These are phyloP conservation scores for Penicillium sp. DNA, from an alignment of 2,329 filamentous ascomycete genomes.

Conservation along the genomic window DNA sequence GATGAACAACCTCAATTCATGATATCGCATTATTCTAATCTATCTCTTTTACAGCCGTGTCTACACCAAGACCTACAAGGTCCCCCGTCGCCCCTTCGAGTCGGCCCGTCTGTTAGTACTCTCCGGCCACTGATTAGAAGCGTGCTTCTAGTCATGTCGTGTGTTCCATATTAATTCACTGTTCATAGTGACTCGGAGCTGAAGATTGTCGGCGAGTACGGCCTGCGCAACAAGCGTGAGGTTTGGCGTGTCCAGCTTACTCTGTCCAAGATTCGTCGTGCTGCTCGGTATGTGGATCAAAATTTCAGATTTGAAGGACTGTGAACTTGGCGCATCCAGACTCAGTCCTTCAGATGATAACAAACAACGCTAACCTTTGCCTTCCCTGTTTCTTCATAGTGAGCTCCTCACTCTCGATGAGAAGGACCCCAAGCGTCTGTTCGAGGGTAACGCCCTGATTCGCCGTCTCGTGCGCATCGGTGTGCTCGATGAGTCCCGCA, in stretches of 20 bases:
- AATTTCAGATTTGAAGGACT: slow-evolving; percentile 7
- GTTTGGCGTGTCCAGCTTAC: slow-evolving; percentile 99
- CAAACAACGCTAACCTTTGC: slow-evolving; percentile 4
- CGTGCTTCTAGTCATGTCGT: slow-evolving; percentile 97
- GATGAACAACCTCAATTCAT: slow-evolving; percentile 31
- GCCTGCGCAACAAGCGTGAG: slow-evolving; percentile 99
- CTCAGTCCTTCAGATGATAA: background rate
- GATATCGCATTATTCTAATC: slow-evolving; percentile 48
- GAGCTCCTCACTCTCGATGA: slow-evolving; percentile 99
- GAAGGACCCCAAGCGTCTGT: slow-evolving; percentile 99
- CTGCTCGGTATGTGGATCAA: slow-evolving; percentile 79
- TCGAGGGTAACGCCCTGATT: slow-evolving; percentile 99
- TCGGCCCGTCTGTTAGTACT: slow-evolving; percentile 98
- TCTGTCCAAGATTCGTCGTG: slow-evolving; percentile 99
- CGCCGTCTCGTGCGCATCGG: slow-evolving; percentile 99
- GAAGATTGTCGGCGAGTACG: slow-evolving; percentile 99
- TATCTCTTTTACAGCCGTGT: slow-evolving; percentile 58
- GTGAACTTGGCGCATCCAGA: background rate
- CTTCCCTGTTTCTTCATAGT: slow-evolving; percentile 59
- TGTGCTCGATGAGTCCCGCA: slow-evolving; percentile 99
- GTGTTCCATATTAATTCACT: slow-evolving; percentile 75
- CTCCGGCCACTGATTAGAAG: slow-evolving; percentile 95
- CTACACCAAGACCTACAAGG: slow-evolving; percentile 99
- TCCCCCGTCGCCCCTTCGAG: slow-evolving; percentile 98
- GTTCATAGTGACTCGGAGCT: slow-evolving; percentile 90